These are phyloP conservation scores for Fusarium sterilihyphosum DNA, from an alignment of 2,329 filamentous ascomycete genomes.

Conservation along the genomic window DNA sequence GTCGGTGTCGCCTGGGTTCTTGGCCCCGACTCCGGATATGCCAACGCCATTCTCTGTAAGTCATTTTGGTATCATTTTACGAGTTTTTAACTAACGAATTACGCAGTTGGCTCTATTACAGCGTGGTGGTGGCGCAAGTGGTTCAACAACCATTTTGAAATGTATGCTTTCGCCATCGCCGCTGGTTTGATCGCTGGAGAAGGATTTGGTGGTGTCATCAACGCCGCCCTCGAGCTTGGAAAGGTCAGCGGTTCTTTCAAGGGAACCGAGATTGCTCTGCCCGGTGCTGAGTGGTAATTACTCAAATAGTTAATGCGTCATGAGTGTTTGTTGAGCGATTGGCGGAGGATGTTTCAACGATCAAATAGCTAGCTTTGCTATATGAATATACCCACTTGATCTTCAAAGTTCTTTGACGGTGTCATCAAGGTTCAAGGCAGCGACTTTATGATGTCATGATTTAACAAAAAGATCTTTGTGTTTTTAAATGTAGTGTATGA, in stretches of 20 bases:
- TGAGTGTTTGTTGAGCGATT: background rate
- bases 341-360: background rate
- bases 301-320: conserved; percentile 14
- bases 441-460: too few species aligned
- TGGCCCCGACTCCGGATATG: conserved; percentile 62
- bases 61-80: background rate
- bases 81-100: background rate
- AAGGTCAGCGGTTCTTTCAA: conserved; percentile 44
- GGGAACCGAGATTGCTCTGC: conserved; percentile 30
- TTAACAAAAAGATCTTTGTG: accelerated
- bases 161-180: conserved; percentile 67
- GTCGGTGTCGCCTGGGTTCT: conserved; percentile 69
- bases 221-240: conserved; percentile 58
- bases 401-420: background rate
- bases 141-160: conserved; percentile 60
- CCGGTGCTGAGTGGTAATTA: conserved; percentile 20
- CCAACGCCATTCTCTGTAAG: conserved; percentile 62
- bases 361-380: conserved; percentile 1
- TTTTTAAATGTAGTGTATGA: too few species aligned
- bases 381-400: conserved; percentile 12
- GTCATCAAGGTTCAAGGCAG: too few species aligned
- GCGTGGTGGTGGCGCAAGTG: conserved; percentile 65
- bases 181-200: conserved; percentile 72
- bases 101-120: conserved; percentile 58
- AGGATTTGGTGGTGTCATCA: conserved; percentile 70